Base-by-base conservation (phyloP, 345 rosid genomes). In the Punica granatum region DNA sequence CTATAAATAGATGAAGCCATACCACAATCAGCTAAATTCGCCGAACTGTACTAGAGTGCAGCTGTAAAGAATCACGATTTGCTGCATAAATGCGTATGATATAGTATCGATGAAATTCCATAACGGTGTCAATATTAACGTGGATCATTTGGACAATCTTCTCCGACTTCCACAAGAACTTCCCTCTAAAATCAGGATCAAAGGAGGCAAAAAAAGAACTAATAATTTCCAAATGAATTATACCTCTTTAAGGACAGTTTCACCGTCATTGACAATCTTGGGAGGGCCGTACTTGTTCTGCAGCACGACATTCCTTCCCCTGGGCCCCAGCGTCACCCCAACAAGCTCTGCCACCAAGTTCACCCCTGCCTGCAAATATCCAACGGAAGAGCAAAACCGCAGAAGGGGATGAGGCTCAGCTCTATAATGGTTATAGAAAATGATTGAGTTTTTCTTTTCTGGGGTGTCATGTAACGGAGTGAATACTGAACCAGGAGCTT, bases 281-380 rank as follows among this genome's bases (percentile, higher is more conserved):
- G 97, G 98, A 58, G 97, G 90, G 56, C 98, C 97, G 67, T 92
- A 92, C 85, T 88, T 88, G 78, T 92, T 90, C 79, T 81, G 85
- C 82, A 92, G 76, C 75, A 92, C 90, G 43, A 92, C 97, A 74
- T 92, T 92, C 75, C 98, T 83, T 67, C 98, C 98, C 74, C 87
- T 90, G 35, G 98, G 98, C 67, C 98, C 98, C 73, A 92, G 77
- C 48, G 98, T 92, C 60, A 90, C 89, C n/a, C 98, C 97, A 32
- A 92, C 73, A 13, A 92, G 83, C 82, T 82, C 86, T 6, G 97
- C 96, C 76, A 92, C 97, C 83, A 83, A 66, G 75, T 85, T 76
- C 71, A 85, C 92, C 23, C 98, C 98, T 21, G 84, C 88, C 97
- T 91, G 79, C 81, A 78, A 43, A 71, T n/a, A 71, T 43, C 73